Base-by-base conservation (phyloP, 2,329 filamentous ascomycete genomes). In the Microcera coccophila region DNA sequence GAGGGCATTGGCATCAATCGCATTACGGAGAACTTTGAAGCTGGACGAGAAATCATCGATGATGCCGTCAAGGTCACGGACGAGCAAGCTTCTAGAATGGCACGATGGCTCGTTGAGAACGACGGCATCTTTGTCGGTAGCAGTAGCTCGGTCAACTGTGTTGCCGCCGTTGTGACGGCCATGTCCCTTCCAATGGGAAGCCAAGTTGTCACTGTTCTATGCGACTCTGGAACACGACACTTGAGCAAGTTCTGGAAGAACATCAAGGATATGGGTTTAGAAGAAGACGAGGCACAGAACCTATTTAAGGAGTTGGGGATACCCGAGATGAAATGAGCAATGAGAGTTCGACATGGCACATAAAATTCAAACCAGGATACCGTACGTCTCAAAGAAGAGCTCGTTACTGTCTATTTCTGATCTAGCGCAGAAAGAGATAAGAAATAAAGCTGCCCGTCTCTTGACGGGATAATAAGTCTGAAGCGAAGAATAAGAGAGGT, bases 1-100 rank as follows among this genome's bases (percentile, higher is more conserved):
- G 94, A 98, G 68, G 93, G 93, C 2, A 88, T 98, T 51, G 93
- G 93, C 2, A 87, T 97, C 65, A 98, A 95, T 62, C 83, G 93
- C 2, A 76, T 95, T n/a, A 98, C 93, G 1, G 79, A 82, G 40
- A 98, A 97, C 64, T 93, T 98, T 52, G 87, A 95, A 62, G 84
- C 83, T 20, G 93, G 91, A 0, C 76, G 88, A 52, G 84, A 91
- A 59, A 68, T 96, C 42, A 80, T 98, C 40, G 89, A 96, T 63
- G 90, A 96, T 67, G 91, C 93, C 3, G 82, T 97, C 28, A 80
- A 84, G 45, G 89, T 98, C 12, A 87, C 81, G 3, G 94, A 98
- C 65, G 79, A 82, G 38, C 90, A 98, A 71, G 93, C 93, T 11
- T 82, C 87, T 62, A 78, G 76, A 41, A 98, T 98, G 93, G 93